Evolutionary conservation across 441 rosid species (phyloP).

Genomic region (Erysimum pusillum): DNA sequence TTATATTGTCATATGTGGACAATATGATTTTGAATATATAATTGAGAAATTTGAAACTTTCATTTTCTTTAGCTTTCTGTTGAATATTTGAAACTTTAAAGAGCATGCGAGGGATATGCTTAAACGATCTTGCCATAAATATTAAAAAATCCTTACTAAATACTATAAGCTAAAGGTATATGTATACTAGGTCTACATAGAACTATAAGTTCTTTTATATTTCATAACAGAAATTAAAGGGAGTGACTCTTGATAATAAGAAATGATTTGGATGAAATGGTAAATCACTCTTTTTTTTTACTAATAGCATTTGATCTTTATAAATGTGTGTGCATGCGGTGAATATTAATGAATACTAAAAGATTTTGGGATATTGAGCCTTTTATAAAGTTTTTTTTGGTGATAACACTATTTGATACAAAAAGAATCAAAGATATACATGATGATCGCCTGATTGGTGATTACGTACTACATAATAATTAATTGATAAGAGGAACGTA

Average conservation of each 20-base stretch:
- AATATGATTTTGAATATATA: conserved; percentile 13
- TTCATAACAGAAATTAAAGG: neutral
- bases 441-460: conserved; percentile 4
- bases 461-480: neutral
- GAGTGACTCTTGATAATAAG: neutral
- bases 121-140: conserved; percentile 3
- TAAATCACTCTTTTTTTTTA: neutral
- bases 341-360: neutral
- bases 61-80: conserved; percentile 12
- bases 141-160: neutral
- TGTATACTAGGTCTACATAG: no score
- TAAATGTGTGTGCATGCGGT: neutral
- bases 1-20: conserved; percentile 22
- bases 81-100: conserved; percentile 35
- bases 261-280: neutral
- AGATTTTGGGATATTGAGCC: neutral
- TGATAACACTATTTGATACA: no score
- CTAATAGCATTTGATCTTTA: neutral
- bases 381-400: neutral
- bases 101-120: conserved; percentile 28
- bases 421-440: neutral
- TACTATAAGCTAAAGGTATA: no score
- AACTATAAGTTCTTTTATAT: neutral
- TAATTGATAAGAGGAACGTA: conserved; percentile 18
- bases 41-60: neutral